Base-by-base conservation (phyloP, 2,329 filamentous ascomycete genomes). In the Colletotrichum eremochloae region DNA sequence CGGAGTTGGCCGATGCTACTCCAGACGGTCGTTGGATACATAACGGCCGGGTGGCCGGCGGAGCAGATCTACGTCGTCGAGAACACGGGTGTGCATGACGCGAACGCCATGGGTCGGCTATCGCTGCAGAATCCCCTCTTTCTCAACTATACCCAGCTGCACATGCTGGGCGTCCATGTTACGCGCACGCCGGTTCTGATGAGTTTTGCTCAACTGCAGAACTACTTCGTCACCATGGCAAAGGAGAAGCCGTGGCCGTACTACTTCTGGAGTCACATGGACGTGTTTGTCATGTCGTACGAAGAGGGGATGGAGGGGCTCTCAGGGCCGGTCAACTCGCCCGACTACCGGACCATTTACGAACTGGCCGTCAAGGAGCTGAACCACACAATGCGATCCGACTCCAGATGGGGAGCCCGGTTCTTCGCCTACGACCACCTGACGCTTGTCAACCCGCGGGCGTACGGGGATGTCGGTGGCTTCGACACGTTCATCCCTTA, bases 401-500 rank as follows among this genome's bases (percentile, higher is more conserved):
- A 82, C 55, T 76, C 80, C 4, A 78, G 79, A 63, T 90, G 88
- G 88, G 87, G 81, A 0, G 78, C 85, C 56, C 83, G 84, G 29
- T 88, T 89, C 78, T 90, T 90, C 76, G 83, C 86, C 9, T 90
- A 90, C 79, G 88, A 91, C 76, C 86, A 87, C 74, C 82, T 91
- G 3, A 84, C 87, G 1, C 80, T 90, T 3, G 86, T 90, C 48
- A 90, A 91, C 75, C 86, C 85, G 12, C 80, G 77, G 7, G 85
- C 87, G 0, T 86, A 85, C 75, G 82, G 85, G 67, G 82, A 84
- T 38, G 82, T 89, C 5, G 83, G 88, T 24, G 86, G 83, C 1
- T 91, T 88, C 86, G 89, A 91, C 75, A 86, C 86, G 0, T 79
- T 87, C 68, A 89, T 91, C 53, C 86, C 88, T 0, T 90, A 86